Conservation (phyloP, 495 filamentous ascomycete species). For the Cudoniella acicularis region DNA sequence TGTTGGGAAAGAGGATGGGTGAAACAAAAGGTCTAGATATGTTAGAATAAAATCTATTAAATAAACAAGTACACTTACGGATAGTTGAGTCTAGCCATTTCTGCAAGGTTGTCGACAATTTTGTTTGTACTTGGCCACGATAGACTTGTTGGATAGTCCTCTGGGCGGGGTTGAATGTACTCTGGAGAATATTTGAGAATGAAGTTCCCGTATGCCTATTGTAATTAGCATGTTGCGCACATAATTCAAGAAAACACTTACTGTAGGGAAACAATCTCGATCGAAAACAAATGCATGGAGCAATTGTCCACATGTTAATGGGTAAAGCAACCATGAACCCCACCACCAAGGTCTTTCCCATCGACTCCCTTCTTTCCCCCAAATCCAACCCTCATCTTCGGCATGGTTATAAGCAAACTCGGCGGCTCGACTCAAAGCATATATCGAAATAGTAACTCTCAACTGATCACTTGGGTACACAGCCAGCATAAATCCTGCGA, state of each 20-base stretch:
- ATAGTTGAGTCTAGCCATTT: conserved; percentile 78
- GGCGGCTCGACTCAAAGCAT: conserved; percentile 68
- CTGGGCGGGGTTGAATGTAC: conserved; percentile 74
- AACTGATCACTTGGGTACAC: conserved; percentile 75
- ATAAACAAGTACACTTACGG: conserved; percentile 54
- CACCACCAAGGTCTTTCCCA: conserved; percentile 74
- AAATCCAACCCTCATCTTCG: conserved; percentile 77
- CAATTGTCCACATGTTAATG: conserved; percentile 84
- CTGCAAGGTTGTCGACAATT: conserved; percentile 75
- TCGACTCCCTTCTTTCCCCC: conserved; percentile 39
- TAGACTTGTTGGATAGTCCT: conserved; percentile 58
- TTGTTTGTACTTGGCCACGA: conserved; percentile 73
- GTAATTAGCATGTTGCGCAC: conserved; percentile 6
- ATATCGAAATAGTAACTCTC: conserved; percentile 75
- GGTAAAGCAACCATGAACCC: conserved; percentile 95
- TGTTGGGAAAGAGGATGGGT: conserved; percentile 78
- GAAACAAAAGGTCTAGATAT: conserved; percentile 65
- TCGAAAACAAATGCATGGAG: conserved; percentile 92
- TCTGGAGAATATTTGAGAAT: conserved; percentile 69
- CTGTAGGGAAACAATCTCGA: conserved; percentile 76
- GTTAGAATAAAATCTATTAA: not conserved
- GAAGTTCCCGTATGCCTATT: conserved; percentile 63
- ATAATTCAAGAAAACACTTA: conserved; percentile 19
- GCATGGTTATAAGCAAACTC: conserved; percentile 84
- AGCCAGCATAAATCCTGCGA: conserved; percentile 78